Conservation (phyloP, 495 filamentous ascomycete species). For the Penicillium ochrochloron region DNA sequence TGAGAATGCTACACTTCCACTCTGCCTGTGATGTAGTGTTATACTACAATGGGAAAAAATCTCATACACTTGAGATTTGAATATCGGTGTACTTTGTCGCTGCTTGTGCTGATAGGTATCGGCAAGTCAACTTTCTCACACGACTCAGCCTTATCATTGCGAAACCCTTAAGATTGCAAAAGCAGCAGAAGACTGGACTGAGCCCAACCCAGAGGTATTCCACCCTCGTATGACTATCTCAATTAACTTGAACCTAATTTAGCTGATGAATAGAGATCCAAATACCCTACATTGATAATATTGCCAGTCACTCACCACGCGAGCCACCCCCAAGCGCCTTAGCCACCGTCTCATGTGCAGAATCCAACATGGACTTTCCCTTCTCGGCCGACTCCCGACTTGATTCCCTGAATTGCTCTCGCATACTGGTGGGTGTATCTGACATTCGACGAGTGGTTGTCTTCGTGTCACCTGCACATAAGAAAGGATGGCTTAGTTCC, state of each 20-base stretch:
- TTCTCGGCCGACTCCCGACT: neutral
- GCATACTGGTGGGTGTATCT: conserved; percentile 26
- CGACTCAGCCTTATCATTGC: neutral
- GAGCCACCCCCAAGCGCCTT: conserved; percentile 37
- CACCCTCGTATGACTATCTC: neutral
- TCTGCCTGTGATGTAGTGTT: too few species aligned
- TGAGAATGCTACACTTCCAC: too few species aligned
- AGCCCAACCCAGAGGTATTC: neutral
- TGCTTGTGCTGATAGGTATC: neutral
- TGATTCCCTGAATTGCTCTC: conserved; percentile 11
- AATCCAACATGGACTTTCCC: conserved; percentile 24
- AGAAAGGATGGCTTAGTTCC: neutral
- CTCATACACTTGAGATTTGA: too few species aligned
- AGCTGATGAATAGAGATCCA: neutral
- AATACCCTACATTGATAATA: too few species aligned
- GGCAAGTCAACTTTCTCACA: neutral
- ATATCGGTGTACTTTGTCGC: too few species aligned
- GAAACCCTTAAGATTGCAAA: neutral
- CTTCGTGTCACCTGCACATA: conserved; percentile 31
- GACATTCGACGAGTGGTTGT: conserved; percentile 35
- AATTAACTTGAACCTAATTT: neutral
- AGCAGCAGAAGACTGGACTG: neutral
- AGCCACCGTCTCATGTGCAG: conserved; percentile 31
- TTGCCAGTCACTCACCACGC: conserved; percentile 18
- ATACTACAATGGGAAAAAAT: too few species aligned